These are phyloP conservation scores for Coemansia sp. DNA, from an alignment of 192 early-diverging fungal species.

Conservation along the genomic window DNA sequence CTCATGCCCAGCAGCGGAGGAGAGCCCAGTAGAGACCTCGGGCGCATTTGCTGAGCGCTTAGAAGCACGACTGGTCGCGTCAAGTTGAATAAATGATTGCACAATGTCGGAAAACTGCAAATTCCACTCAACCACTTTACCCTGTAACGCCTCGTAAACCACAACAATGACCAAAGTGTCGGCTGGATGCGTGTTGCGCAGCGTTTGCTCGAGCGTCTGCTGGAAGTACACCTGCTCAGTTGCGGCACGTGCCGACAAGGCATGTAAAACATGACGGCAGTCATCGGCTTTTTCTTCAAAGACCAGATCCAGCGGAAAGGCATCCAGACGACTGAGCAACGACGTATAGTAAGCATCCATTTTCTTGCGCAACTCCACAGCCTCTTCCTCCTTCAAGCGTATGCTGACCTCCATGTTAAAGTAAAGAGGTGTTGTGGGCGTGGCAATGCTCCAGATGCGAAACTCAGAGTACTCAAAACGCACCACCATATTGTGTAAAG, in stretches of 20 bases:
- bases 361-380: slow-evolving; percentile 62
- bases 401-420: slow-evolving; percentile 60
- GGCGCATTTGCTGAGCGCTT: slow-evolving; percentile 11
- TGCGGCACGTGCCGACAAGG: slow-evolving; percentile 67
- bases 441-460: slow-evolving; percentile 39
- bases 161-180: slow-evolving; percentile 82
- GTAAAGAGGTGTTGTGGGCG: slow-evolving; percentile 42
- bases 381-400: slow-evolving; percentile 73
- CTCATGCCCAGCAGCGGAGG: slow-evolving; percentile 6
- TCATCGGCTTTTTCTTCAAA: slow-evolving; percentile 65
- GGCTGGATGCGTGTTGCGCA: slow-evolving; percentile 69
- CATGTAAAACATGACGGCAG: slow-evolving; percentile 69
- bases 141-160: slow-evolving; percentile 72
- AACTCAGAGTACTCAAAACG: slow-evolving; percentile 67
- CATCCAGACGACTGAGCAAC: slow-evolving; percentile 73
- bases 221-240: slow-evolving; percentile 79
- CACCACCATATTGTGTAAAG: slow-evolving; percentile 71
- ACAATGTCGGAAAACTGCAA: slow-evolving; percentile 77
- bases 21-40: not conserved
- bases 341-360: slow-evolving; percentile 88
- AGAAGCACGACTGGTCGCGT: slow-evolving; percentile 40
- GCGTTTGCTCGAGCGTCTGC: slow-evolving; percentile 81
- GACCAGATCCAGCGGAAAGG: slow-evolving; percentile 77
- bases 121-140: slow-evolving; percentile 83
- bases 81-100: slow-evolving; percentile 76